A percentile compares a stretch with the other conserved stretches of the same genome.
phyloP scores from a whole-genome alignment of 768 basidiomycete species.

The Artomyces pyxidatus region DNA sequence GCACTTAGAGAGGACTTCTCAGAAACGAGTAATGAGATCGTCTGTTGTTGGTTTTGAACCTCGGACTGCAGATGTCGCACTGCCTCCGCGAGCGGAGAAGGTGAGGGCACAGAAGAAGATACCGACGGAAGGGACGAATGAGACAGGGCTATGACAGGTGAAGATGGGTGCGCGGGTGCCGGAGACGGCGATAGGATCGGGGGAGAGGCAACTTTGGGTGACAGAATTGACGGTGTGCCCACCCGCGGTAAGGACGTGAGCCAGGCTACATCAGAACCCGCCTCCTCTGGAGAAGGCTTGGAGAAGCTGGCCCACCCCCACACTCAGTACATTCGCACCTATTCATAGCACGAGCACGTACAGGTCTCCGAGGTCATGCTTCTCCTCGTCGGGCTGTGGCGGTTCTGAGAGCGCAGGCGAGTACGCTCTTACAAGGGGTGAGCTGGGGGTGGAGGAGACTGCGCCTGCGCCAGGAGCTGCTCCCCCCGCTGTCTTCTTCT shows the following conservation, averaged over 20 bases:
- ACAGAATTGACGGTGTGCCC: slow-evolving; percentile 21
- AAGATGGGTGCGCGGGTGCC: slow-evolving; percentile 26
- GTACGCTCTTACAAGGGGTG: slow-evolving; percentile 24
- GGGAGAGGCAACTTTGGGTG: slow-evolving; percentile 14
- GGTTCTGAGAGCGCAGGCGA: slow-evolving; percentile 22
- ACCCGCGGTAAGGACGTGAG: slow-evolving; percentile 47
- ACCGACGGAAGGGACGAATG: slow-evolving; percentile 7
- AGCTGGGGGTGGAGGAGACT: slow-evolving; percentile 37
- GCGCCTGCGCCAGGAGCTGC: slow-evolving; percentile 18
- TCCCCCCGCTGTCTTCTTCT: slow-evolving; percentile 49
- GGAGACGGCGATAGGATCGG: slow-evolving; percentile 29
- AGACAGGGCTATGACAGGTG: slow-evolving; percentile 16
- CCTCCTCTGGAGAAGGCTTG: slow-evolving; percentile 26
- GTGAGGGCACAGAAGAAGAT: slow-evolving; percentile 2
- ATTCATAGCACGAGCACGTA: slow-evolving; percentile 32
- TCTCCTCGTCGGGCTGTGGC: slow-evolving; percentile 26
- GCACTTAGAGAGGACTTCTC: slow-evolving; percentile 30
- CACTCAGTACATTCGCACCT: background rate
- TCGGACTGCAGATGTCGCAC: slow-evolving; percentile 22
- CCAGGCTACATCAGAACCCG: slow-evolving; percentile 41
- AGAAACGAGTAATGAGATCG: slow-evolving; percentile 63
- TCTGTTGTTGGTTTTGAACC: slow-evolving; percentile 57
- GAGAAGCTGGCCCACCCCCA: too few relatives aligned
- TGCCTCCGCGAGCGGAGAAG: slow-evolving; percentile 6
- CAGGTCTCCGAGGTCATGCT: slow-evolving; percentile 54